Evolutionary conservation across 73 alveolate genomes (phyloP), one percentile per base, ranked within the genome.

Genomic region (Paramecium sonneborni): DNA sequence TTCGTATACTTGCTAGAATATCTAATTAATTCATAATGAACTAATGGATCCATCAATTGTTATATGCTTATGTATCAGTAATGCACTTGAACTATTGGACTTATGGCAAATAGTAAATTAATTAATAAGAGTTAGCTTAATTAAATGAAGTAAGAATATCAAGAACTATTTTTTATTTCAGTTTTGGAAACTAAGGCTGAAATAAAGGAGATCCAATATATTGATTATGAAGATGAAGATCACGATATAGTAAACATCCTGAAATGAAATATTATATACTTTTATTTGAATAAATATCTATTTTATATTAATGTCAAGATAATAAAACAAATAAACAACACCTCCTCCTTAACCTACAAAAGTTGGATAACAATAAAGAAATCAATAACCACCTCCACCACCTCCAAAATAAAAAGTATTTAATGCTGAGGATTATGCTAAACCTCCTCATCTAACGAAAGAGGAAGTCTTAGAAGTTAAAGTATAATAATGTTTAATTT

Each of bases 401-500:
- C 68, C 86, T n/a, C 67, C 67, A 15, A 28, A 28, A 38, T 18
- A 34, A 37, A 74, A 43, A 18, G 90, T 6, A 23, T 92, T 92
- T 56, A 55, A 82, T 24, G 79, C 95, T 57, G 93, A 84, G 30
- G 95, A 92, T 12, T 92, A 92, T 62, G 95, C 84, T 6, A 92
- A 62, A 57, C 97, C 98, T 24, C 98, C 74, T 0, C 69, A 98
- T 38, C 94, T 97, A 34, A 94, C 99, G 24, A 97, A 95, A 46
- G 98, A 97, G 70, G 99, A 97, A 92, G 97, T 95, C 28, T 97
- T 96, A 52, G 99, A 97, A 87, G 95, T 97, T 56, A 95, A 98
- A 57, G 90, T 79, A 79, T 11, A 1, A 21, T 18, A 30, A 14
- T 1, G 20, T 38, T 20, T 44, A 6, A 79, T 43, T 24, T 1